phyloP scores from a whole-genome alignment of 2,329 filamentous ascomycete genomes.

The Colletotrichum sp. region DNA sequence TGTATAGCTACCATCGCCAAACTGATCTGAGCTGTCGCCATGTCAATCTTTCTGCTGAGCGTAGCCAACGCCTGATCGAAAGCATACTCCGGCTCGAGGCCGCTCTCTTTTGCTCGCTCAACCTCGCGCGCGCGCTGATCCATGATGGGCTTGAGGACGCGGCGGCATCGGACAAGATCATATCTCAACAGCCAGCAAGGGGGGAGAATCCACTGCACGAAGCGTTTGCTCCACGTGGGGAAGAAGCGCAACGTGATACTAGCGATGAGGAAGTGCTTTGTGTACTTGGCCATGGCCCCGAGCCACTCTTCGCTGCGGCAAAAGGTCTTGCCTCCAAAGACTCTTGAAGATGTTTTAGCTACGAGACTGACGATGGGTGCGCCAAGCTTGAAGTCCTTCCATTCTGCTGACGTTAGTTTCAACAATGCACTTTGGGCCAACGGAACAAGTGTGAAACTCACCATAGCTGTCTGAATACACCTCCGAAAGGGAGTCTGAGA shows the following conservation, averaged over 20 bases:
- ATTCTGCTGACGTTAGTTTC: background rate
- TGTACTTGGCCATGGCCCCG: background rate
- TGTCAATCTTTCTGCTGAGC: background rate
- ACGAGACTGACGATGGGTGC: background rate
- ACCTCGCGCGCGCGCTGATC: background rate
- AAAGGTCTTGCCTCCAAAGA: background rate
- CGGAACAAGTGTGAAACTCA: background rate
- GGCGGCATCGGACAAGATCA: background rate
- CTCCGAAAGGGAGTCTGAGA: background rate
- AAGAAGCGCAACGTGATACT: background rate
- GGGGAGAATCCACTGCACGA: background rate
- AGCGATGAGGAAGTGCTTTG: background rate
- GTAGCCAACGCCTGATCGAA: background rate
- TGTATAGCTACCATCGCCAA: background rate
- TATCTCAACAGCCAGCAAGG: background rate
- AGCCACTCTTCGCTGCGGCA: background rate
- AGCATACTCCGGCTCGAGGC: background rate
- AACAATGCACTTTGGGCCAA: no score
- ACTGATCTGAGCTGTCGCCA: background rate
- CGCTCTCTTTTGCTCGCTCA: background rate
- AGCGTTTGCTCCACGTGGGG: background rate
- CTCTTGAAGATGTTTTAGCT: background rate
- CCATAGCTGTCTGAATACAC: background rate
- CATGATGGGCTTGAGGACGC: background rate
- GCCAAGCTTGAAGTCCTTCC: background rate